Conservation (phyloP, 441 rosid genomes). For the Macaranga tanarius region DNA sequence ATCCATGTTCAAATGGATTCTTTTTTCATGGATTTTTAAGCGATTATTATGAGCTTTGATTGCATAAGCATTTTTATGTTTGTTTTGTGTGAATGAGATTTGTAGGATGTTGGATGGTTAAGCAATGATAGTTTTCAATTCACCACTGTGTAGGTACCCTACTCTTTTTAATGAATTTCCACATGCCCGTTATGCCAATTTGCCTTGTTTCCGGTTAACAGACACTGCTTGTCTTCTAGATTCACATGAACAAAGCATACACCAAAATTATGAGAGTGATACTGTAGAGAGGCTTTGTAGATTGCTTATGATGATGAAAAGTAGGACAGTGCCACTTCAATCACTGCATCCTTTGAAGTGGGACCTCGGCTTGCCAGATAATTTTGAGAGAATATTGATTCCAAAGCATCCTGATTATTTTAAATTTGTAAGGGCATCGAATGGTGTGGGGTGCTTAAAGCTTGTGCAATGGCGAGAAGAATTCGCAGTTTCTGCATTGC, state of each 20-base stretch:
- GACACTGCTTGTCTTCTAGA: constrained; percentile 77
- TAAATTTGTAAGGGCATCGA: constrained; percentile 51
- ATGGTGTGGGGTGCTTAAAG: constrained; percentile 53
- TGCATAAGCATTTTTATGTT: not conserved
- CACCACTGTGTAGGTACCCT: constrained; percentile 59
- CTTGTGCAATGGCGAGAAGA: constrained; percentile 69
- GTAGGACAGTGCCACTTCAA: constrained; percentile 56
- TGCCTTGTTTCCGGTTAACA: constrained; percentile 85
- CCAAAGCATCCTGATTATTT: constrained; percentile 67
- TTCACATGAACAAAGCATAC: constrained; percentile 73
- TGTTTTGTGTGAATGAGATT: not conserved
- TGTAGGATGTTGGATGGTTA: not conserved
- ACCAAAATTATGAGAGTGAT: constrained; percentile 57
- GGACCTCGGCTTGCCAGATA: constrained; percentile 86
- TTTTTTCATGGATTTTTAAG: not conserved
- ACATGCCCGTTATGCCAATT: constrained; percentile 66
- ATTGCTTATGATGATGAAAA: constrained; percentile 88
- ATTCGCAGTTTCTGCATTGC: constrained; percentile 66
- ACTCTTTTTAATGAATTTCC: constrained; percentile 93
- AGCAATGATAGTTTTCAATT: not conserved
- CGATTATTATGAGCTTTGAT: not conserved
- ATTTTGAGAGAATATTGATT: constrained; percentile 60
- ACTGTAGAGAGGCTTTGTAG: constrained; percentile 79
- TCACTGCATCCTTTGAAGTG: constrained; percentile 80
- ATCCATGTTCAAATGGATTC: not conserved